Evolutionary conservation across 768 basidiomycete genomes (phyloP), one percentile per base, ranked within the genome.

Genomic region (Albatrellus ellisii): DNA sequence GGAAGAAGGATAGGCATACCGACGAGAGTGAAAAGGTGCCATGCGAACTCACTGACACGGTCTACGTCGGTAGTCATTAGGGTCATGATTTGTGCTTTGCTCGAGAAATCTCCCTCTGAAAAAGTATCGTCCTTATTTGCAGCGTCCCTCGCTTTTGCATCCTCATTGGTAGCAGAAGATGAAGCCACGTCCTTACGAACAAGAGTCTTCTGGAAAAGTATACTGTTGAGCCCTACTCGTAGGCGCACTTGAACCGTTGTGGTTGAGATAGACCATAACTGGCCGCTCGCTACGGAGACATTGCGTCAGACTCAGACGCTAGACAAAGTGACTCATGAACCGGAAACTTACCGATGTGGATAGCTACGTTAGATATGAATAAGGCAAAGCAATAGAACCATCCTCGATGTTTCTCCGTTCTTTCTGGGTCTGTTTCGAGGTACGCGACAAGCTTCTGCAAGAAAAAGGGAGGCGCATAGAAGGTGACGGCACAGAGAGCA

Each of bases 51-150:
- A 57, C 80, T 77, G 47, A 92, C 79, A 42, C 90, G 72, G 57
- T 92, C 88, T 22, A 91, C 87, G 50, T 95, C 90, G 4, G 88
- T 90, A 5, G 90, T 92, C 85, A 94, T 91, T 22, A 94, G 71
- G 2, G 86, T 92, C 89, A 94, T 91, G 52, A 95, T 78, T 62
- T 94, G 73, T n/a, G 68, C 64, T 52, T 75, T 75, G 43, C 67
- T 70, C 21, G 64, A 66, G 47, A 74, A 72, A 12, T 67, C 70
- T n/a, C 63, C 68, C 24, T 69, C 66, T 0, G 52, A 43, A 3
- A 39, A 17, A 5, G 37, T 39, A 34, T 47, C 46, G 2, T 44
- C 38, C 11, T 32, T 22, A 41, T 39, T 53, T 43, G 14, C 47
- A 22, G 44, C 51, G 27, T 62, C 47, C 45, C 55, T 53, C 41